Percentiles rank a stretch among this genome's conserved stretches.
Evolutionary conservation across 345 rosid genomes (phyloP).

Genomic region (Eucalyptus marginata): DNA sequence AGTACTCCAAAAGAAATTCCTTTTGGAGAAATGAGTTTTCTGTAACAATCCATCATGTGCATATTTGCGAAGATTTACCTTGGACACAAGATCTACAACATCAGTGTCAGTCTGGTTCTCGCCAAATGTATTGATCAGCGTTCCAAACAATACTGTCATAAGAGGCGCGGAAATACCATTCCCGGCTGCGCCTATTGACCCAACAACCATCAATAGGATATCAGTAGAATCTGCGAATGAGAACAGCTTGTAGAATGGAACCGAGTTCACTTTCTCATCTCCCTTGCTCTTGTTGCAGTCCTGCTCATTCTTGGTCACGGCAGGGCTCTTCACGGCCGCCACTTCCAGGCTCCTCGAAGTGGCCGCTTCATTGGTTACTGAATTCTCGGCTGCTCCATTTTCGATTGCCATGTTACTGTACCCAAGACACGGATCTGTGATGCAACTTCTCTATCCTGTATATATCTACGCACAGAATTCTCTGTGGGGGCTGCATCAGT

Average conservation of each 20-base stretch:
- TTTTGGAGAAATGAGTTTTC: neutral
- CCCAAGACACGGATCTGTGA: neutral
- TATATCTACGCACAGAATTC: neutral
- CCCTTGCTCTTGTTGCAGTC: slow-evolving; percentile 15
- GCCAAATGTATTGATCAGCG: slow-evolving; percentile 53
- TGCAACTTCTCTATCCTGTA: neutral
- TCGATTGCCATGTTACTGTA: slow-evolving; percentile 11
- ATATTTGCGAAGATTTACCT: slow-evolving; percentile 19
- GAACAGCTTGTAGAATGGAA: slow-evolving; percentile 64
- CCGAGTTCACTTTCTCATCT: slow-evolving; percentile 31
- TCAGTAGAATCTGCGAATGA: slow-evolving; percentile 58
- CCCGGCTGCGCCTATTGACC: slow-evolving; percentile 50
- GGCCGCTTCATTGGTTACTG: slow-evolving; percentile 11
- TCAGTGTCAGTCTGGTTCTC: slow-evolving; percentile 28
- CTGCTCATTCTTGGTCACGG: neutral
- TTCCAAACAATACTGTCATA: slow-evolving; percentile 64
- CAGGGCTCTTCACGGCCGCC: slow-evolving; percentile 1
- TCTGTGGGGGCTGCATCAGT: neutral
- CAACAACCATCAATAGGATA: slow-evolving; percentile 46
- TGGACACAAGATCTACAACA: slow-evolving; percentile 24
- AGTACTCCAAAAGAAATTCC: neutral
- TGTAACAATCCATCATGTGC: neutral
- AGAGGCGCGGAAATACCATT: slow-evolving; percentile 60
- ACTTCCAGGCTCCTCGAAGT: slow-evolving; percentile 23
- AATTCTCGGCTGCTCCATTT: neutral